Evolutionary conservation across 768 basidiomycete species (phyloP).

Genomic region (Cystobasidium onofrii): DNA sequence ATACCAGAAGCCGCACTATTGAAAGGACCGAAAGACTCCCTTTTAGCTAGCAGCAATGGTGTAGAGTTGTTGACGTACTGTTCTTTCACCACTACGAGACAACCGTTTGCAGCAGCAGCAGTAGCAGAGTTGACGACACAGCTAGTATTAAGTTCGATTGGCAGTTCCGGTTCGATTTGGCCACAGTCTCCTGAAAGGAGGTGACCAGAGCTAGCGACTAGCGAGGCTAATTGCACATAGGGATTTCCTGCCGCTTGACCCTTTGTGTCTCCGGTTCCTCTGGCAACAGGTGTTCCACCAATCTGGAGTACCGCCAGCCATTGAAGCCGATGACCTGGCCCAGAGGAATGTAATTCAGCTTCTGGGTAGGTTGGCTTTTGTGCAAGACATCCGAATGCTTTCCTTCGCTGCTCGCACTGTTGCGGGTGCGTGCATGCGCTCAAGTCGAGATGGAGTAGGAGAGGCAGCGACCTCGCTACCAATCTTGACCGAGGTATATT

Average conservation of each 20-base stretch:
- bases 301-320: background rate
- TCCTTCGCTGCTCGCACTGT: background rate
- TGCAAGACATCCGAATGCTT: background rate
- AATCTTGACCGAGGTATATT: background rate
- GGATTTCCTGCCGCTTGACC: background rate
- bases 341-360: background rate
- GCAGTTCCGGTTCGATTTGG: too few species aligned
- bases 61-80: too few species aligned
- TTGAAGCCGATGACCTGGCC: slow-evolving; percentile 2
- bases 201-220: too few species aligned
- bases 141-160: too few species aligned
- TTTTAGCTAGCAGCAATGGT: too few species aligned
- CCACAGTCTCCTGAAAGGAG: too few species aligned
- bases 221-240: too few species aligned
- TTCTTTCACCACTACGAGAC: background rate
- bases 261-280: slow-evolving; percentile 1
- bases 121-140: too few species aligned
- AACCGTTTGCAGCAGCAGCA: background rate
- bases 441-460: background rate
- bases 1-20: too few species aligned
- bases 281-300: background rate
- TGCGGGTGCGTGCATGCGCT: background rate
- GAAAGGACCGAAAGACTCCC: too few species aligned
- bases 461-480: background rate
- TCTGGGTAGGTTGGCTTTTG: background rate